These are phyloP conservation scores for Candida maris DNA, from an alignment of 805 yeast genomes.

Conservation along the genomic window DNA sequence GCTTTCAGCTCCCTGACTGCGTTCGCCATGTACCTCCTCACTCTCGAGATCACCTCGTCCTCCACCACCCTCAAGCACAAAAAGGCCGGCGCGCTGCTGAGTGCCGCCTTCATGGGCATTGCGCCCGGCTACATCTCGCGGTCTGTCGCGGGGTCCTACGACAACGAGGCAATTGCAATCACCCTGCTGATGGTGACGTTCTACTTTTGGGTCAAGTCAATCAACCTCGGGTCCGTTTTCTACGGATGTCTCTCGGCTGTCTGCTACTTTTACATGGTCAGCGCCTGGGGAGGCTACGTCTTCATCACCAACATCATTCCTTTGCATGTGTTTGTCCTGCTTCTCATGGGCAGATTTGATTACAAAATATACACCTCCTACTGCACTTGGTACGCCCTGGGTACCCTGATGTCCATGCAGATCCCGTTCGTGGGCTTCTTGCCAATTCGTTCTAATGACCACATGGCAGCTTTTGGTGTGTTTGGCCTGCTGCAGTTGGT, in stretches of 20 bases:
- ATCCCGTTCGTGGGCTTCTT: conserved; percentile 97
- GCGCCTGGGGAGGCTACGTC: conserved; percentile 99
- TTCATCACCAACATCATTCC: conserved; percentile 98
- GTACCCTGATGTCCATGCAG: conserved; percentile 98
- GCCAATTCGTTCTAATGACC: conserved; percentile 96
- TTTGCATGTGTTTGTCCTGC: conserved; percentile 83
- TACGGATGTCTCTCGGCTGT: conserved; percentile 82
- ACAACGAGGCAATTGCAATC: conserved; percentile 98
- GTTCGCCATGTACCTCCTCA: conserved; percentile 78
- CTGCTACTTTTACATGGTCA: conserved; percentile 95
- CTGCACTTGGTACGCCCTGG: conserved; percentile 94
- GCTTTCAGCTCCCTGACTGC: conserved; percentile 94
- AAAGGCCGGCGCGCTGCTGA: conserved; percentile 76
- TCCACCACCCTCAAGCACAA: conserved; percentile 21
- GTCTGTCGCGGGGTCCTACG: conserved; percentile 98
- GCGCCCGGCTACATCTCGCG: conserved; percentile 98
- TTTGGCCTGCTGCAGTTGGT: conserved; percentile 93
- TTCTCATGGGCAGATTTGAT: conserved; percentile 91
- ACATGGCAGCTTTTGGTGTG: conserved; percentile 97
- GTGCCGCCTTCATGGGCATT: conserved; percentile 94
- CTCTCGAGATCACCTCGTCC: conserved; percentile 84
- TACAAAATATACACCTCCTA: conserved; percentile 83
- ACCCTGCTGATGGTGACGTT: conserved; percentile 93
- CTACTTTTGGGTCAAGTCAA: conserved; percentile 91
- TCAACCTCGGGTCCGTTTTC: conserved; percentile 84